Conservation (phyloP, 148 eudicot genomes). For the Limonium bicolor region DNA sequence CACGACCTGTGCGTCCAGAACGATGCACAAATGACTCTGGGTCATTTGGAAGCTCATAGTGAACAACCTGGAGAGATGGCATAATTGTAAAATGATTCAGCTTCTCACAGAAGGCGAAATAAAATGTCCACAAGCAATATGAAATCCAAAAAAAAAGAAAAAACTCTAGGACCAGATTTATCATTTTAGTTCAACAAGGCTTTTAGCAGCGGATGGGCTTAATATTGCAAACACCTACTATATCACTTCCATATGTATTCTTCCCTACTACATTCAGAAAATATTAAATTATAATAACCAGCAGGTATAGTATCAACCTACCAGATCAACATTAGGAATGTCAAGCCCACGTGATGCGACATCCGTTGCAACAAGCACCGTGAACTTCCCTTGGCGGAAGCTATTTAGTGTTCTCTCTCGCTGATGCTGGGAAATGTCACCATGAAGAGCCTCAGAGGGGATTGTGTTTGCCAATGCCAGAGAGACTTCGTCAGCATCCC, state of each 20-base stretch:
- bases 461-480: slow-evolving; percentile 68
- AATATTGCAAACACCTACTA: too few species aligned
- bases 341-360: slow-evolving; percentile 99
- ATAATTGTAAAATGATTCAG: not conserved
- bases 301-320: slow-evolving; percentile 18
- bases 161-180: too few species aligned
- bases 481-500: slow-evolving; percentile 98
- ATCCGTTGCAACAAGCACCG: slow-evolving; percentile 96
- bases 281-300: not conserved
- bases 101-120: too few species aligned
- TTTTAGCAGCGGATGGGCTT: too few species aligned
- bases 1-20: slow-evolving; percentile 97
- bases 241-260: not conserved
- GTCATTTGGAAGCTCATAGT: slow-evolving; percentile 92
- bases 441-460: slow-evolving; percentile 93
- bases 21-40: slow-evolving; percentile 98
- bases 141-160: too few species aligned
- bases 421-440: slow-evolving; percentile 97
- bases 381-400: slow-evolving; percentile 87
- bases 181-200: too few species aligned
- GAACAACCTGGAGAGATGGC: slow-evolving; percentile 45
- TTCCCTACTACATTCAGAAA: not conserved
- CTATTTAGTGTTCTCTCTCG: slow-evolving; percentile 87
- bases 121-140: too few species aligned
- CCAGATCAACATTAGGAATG: slow-evolving; percentile 93